These are phyloP conservation scores for Colletotrichum orbiculare DNA, from an alignment of 2,329 filamentous ascomycete genomes.

Conservation along the genomic window DNA sequence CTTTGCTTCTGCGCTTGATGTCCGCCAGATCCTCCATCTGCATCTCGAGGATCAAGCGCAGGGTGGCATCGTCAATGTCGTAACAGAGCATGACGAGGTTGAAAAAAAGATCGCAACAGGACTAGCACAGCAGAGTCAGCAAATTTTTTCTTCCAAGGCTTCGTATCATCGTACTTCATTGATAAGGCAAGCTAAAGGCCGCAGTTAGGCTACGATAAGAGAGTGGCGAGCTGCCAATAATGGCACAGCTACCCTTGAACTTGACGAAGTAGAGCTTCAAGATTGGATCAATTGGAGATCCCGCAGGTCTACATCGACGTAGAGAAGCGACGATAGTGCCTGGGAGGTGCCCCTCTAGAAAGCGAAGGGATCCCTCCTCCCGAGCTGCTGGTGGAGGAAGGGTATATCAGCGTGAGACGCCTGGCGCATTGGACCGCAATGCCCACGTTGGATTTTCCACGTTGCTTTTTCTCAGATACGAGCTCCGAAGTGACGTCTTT, in stretches of 20 bases:
- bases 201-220: too few species aligned
- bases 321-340: too few species aligned
- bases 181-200: too few species aligned
- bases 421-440: not conserved
- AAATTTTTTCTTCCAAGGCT: not conserved
- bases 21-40: slow-evolving; percentile 35
- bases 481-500: not conserved
- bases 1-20: slow-evolving; percentile 15
- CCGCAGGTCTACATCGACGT: too few species aligned
- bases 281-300: too few species aligned
- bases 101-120: not conserved
- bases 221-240: too few species aligned
- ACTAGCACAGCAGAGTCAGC: not conserved
- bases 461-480: not conserved
- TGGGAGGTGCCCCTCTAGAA: too few species aligned
- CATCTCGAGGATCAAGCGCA: slow-evolving; percentile 36
- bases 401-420: too few species aligned
- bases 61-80: not conserved
- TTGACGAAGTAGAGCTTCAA: too few species aligned
- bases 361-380: too few species aligned
- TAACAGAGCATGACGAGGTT: not conserved
- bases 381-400: too few species aligned
- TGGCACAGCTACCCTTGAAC: too few species aligned
- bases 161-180: not conserved
- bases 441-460: not conserved